A percentile compares a stretch with the other conserved stretches of the same genome.
Evolutionary conservation across 257 asterid genomes (phyloP).

Genomic region (Schizonepeta tenuifolia): DNA sequence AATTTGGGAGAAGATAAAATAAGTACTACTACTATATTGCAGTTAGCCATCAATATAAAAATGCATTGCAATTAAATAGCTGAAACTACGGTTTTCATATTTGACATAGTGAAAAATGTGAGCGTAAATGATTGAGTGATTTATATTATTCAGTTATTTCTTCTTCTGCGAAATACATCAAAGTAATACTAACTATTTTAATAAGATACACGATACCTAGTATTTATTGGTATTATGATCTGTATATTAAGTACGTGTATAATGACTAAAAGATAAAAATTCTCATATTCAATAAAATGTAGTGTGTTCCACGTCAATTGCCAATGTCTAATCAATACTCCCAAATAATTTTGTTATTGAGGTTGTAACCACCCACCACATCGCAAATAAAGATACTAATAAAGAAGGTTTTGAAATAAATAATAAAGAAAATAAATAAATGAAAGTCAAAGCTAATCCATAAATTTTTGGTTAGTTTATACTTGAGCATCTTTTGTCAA

Average conservation of each 20-base stretch:
- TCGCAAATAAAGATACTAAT: not conserved
- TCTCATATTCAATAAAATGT: not conserved
- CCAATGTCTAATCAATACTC: not conserved
- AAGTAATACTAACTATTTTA: no score
- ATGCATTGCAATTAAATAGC: not conserved
- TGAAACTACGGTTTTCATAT: not conserved
- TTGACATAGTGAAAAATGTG: not conserved
- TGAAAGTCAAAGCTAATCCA: conserved; percentile 30
- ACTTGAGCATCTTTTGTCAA: not conserved
- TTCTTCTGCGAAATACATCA: no score
- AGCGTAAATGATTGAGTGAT: not conserved
- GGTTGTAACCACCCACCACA: not conserved
- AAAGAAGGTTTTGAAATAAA: no score
- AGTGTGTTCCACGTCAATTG: conserved; percentile 23
- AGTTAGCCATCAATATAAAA: no score
- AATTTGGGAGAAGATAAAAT: no score
- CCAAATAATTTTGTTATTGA: not conserved
- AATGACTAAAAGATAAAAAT: not conserved
- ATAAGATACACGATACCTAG: no score
- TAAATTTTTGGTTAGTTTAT: not conserved
- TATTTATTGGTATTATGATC: not conserved
- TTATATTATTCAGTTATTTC: no score
- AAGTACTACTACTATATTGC: no score
- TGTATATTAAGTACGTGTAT: not conserved
- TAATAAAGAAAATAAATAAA: not conserved